Evolutionary conservation across 192 early-diverging fungal species (phyloP), one percentile per base, ranked within the genome.

Genomic region (Coemansia sp.): DNA sequence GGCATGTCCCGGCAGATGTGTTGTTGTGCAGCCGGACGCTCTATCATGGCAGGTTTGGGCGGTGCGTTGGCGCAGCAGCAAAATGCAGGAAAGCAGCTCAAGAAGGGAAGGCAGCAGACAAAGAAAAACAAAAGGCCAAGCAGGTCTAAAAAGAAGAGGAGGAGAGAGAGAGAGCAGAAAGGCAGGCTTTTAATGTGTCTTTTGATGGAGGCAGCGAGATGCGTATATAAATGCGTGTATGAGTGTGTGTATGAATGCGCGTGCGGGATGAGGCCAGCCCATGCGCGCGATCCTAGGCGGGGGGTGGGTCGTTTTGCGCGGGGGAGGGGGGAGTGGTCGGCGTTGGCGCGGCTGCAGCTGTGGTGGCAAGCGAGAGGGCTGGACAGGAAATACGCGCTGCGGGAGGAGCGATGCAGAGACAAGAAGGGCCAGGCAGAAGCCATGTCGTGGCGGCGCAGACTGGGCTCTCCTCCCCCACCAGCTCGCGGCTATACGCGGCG

Each of bases 1-100:
- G n/a, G n/a, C n/a, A n/a, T n/a, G 55, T 69, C 67, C 52, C 67
- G 28, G 10, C 58, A 32, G 32, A 52, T 46, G 29, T 18, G 29
- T 14, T 32, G 49, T 50, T 2, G 5, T 32, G 13, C 7, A 55
- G 53, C 1, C 9, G 19, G n/a, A n/a, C n/a, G 53, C 53, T 3
- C 29, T 3, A 18, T 55, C 4, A 19, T 19, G 53, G 4, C 16
- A 19, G 29, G 1, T 1, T 16, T 28, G 53, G 25, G 14, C 39
- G 39, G 39, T 16, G 39, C 11, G 39, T n/a, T 16, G 39, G 11
- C 11, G 39, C 39, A 42, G 39, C 39, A 42, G 39, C 25, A 27
- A 6, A 51, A 51, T 22, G 20, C 23, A 16, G 22, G 9, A 27
- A 51, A 25, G 22, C 3, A 51, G 49, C n/a, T n/a, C n/a, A n/a